Evolutionary conservation across 495 filamentous ascomycete genomes (phyloP).

Genomic region (Talaromyces stipitatus): DNA sequence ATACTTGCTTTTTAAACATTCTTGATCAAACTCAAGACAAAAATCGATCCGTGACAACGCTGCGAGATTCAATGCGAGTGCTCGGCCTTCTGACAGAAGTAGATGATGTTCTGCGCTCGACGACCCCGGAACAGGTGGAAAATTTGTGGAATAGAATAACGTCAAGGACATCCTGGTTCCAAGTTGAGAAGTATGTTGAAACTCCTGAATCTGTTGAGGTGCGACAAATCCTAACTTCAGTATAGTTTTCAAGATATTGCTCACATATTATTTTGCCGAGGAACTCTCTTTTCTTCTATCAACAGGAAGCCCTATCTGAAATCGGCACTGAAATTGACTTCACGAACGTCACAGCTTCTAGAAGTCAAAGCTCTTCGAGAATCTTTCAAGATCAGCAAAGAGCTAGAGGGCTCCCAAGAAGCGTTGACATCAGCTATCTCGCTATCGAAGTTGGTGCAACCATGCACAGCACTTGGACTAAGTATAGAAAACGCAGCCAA

Average conservation of each 20-base stretch:
- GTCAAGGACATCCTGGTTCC: constrained; percentile 66
- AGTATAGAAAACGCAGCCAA: constrained; percentile 64
- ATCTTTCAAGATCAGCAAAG: constrained; percentile 65
- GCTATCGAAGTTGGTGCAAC: constrained; percentile 61
- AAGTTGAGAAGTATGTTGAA: constrained; percentile 56
- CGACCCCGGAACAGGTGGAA: constrained; percentile 51
- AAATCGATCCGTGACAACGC: constrained; percentile 48
- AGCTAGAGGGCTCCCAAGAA: constrained; percentile 75
- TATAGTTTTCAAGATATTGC: constrained; percentile 71
- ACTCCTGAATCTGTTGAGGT: constrained; percentile 1
- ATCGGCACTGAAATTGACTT: constrained; percentile 44
- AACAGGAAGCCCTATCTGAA: constrained; percentile 58
- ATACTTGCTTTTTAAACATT: constrained; percentile 55
- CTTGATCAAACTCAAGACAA: constrained; percentile 49
- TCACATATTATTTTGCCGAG: constrained; percentile 72
- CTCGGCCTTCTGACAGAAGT: constrained; percentile 76
- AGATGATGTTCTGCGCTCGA: constrained; percentile 62
- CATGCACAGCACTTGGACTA: constrained; percentile 61
- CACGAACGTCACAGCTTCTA: constrained; percentile 56
- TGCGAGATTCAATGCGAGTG: constrained; percentile 59
- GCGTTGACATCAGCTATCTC: constrained; percentile 77
- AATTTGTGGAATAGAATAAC: constrained; percentile 55
- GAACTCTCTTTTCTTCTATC: constrained; percentile 75
- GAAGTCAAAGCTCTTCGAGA: constrained; percentile 68
- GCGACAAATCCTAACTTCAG: constrained; percentile 6